Conservation (phyloP, 805 yeast genomes). For the Hanseniaspora pseudoguilliermondii region DNA sequence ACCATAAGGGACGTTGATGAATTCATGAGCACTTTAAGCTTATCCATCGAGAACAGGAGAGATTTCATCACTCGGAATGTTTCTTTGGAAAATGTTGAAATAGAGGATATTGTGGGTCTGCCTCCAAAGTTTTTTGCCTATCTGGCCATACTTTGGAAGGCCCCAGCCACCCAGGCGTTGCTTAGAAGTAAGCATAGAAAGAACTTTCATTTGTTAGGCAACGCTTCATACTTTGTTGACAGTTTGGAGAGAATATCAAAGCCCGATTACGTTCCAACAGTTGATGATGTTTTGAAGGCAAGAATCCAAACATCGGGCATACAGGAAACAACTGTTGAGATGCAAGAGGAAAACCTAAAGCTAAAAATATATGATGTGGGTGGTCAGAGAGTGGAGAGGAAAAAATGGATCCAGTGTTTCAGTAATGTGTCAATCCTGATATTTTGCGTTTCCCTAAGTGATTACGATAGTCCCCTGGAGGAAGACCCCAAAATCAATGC, state of each 20-base stretch:
- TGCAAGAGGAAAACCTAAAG: conserved; percentile 44
- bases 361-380: conserved; percentile 76
- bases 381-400: conserved; percentile 90
- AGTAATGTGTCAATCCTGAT: conserved; percentile 82
- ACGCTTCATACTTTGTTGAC: conserved; percentile 65
- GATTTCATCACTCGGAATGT: background rate
- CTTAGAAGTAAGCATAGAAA: conserved; percentile 43
- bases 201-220: conserved; percentile 72
- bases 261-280: conserved; percentile 60
- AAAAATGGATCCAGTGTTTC: conserved; percentile 94
- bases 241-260: conserved; percentile 38
- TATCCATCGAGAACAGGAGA: background rate
- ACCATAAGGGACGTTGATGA: background rate
- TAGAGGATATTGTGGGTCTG: conserved; percentile 27
- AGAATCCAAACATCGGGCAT: conserved; percentile 90
- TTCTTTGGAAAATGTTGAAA: background rate
- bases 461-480: conserved; percentile 73
- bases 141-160: conserved; percentile 41
- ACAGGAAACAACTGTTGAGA: conserved; percentile 63
- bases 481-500: conserved; percentile 69
- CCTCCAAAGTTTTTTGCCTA: conserved; percentile 36
- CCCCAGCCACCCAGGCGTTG: conserved; percentile 46
- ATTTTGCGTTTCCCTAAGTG: conserved; percentile 82
- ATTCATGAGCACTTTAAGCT: background rate
- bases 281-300: conserved; percentile 69